A percentile compares a stretch with the other conserved stretches of the same genome.
These are phyloP conservation scores for Dactylellina parvicollis DNA, from an alignment of 2,329 filamentous ascomycete genomes.

Conservation along the genomic window DNA sequence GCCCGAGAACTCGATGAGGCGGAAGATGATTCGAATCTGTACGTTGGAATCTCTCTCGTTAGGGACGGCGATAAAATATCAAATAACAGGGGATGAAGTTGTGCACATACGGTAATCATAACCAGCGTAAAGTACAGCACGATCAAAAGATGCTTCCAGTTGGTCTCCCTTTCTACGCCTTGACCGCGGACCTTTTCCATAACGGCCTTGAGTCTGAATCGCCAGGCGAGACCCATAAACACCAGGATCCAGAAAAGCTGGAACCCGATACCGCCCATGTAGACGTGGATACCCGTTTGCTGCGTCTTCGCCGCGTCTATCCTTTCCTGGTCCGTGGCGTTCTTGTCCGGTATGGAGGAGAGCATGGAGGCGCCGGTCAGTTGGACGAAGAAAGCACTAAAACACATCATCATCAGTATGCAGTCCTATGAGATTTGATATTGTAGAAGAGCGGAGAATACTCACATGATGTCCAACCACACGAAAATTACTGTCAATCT, in stretches of 20 bases:
- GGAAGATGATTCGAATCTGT: slow-evolving; percentile 70
- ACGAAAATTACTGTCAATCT: slow-evolving; percentile 65
- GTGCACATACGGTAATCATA: slow-evolving; percentile 60
- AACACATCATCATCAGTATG: slow-evolving; percentile 10
- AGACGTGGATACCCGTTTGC: slow-evolving; percentile 62
- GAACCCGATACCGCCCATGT: slow-evolving; percentile 68
- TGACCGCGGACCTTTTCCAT: slow-evolving; percentile 7
- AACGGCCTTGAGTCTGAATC: slow-evolving; percentile 58
- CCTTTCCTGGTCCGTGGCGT: slow-evolving; percentile 61
- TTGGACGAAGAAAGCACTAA: slow-evolving; percentile 64
- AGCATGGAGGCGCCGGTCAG: slow-evolving; percentile 62
- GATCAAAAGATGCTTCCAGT: slow-evolving; percentile 58
- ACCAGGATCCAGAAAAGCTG: slow-evolving; percentile 66
- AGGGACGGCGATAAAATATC: neutral
- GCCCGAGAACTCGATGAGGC: slow-evolving; percentile 68
- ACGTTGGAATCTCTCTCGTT: neutral
- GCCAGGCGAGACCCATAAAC: slow-evolving; percentile 63
- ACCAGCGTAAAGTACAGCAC: slow-evolving; percentile 61
- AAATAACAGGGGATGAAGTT: neutral
- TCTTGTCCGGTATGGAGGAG: slow-evolving; percentile 55
- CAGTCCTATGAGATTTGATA: neutral
- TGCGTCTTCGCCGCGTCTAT: slow-evolving; percentile 58
- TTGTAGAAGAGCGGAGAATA: neutral
- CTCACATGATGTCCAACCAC: slow-evolving; percentile 63
- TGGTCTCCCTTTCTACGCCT: slow-evolving; percentile 31